phyloP scores from a whole-genome alignment of 371 early-diverging fungal species.

The Mortierella sp. region DNA sequence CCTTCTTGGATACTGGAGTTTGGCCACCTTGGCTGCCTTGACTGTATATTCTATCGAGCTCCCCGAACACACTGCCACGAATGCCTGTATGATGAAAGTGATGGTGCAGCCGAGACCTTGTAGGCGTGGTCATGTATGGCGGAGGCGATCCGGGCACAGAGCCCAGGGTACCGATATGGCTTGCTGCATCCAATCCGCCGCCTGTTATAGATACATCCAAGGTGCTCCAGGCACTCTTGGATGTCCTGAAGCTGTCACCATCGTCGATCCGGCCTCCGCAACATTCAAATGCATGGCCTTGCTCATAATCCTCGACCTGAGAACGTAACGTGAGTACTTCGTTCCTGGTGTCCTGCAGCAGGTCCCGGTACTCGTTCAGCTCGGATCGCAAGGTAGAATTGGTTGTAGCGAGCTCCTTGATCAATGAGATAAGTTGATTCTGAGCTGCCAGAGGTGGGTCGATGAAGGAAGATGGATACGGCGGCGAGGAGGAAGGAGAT shows the following conservation, averaged over 20 bases:
- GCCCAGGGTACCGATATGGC: conserved; percentile 52
- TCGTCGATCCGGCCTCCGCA: conserved; percentile 30
- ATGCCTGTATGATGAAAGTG: conserved; percentile 30
- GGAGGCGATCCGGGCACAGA: conserved; percentile 49
- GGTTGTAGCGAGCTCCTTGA: conserved; percentile 62
- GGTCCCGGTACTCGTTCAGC: conserved; percentile 55
- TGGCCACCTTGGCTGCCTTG: conserved; percentile 15
- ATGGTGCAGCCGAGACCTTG: conserved; percentile 22
- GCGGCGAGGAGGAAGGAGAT: conserved; percentile 43
- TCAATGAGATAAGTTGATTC: conserved; percentile 56
- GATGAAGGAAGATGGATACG: conserved; percentile 48
- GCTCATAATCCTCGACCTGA: conserved; percentile 58
- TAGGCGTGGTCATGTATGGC: conserved; percentile 32
- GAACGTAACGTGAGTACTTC: conserved; percentile 55
- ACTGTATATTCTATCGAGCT: conserved; percentile 43
- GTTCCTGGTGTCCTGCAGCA: conserved; percentile 56
- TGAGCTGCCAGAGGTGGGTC: conserved; percentile 56
- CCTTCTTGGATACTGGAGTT: conserved; percentile 13
- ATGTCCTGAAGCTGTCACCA: conserved; percentile 15
- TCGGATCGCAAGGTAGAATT: conserved; percentile 60
- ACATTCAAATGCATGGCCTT: conserved; percentile 44
- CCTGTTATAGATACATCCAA: conserved; percentile 21
- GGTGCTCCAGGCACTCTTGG: conserved; percentile 38
- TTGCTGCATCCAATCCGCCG: conserved; percentile 46
- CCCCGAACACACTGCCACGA: conserved; percentile 52